Evolutionary conservation across 148 eudicot species (phyloP), one percentile per base, ranked within the genome.

Genomic region (Pharnaceum exiguum): DNA sequence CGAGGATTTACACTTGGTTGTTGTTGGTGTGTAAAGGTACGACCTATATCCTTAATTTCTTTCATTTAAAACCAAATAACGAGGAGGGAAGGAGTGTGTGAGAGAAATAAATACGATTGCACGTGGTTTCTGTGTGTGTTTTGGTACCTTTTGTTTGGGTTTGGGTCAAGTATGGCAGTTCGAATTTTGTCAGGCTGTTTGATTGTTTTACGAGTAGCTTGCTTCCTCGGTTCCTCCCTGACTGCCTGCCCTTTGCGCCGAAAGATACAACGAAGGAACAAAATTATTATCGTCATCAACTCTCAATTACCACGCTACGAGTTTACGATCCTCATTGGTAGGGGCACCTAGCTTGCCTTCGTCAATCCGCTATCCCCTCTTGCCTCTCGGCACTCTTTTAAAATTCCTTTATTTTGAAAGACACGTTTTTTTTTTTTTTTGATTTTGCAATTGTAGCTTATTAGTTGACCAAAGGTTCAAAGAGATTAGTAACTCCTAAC

Each of bases 101-200:
- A n/a, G n/a, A n/a, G 15, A 52, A 32, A 26, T 31, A 52, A 52
- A 31, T 30, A 7, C 8, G 7, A 52, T n/a, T 30, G 57, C 57
- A 52, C 57, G 57, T 52, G 57, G 57, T 18, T 52, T 16, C 6
- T 32, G 39, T 18, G 57, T 7, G 24, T 52, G 17, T 52, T 19
- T 33, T 16, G 57, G 32, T 18, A 53, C 7, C 32, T 53, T 33
- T n/a, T 10, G 15, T n/a, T 28, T 30, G 31, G 12, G 19, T 39
- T 31, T 10, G 19, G 19, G 13, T 32, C 32, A 33, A 53, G 57
- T 32, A 2, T 32, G 40, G 57, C 42, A 32, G 57, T 19, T 53
- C 40, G n/a, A 32, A 53, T 19, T 53, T 53, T 53, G 57, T 52
- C 43, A 18, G 57, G 54, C 54, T 19, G 42, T 53, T n/a, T 51